phyloP scores from a whole-genome alignment of 192 early-diverging fungal species.

The Funneliformis mosseae region DNA sequence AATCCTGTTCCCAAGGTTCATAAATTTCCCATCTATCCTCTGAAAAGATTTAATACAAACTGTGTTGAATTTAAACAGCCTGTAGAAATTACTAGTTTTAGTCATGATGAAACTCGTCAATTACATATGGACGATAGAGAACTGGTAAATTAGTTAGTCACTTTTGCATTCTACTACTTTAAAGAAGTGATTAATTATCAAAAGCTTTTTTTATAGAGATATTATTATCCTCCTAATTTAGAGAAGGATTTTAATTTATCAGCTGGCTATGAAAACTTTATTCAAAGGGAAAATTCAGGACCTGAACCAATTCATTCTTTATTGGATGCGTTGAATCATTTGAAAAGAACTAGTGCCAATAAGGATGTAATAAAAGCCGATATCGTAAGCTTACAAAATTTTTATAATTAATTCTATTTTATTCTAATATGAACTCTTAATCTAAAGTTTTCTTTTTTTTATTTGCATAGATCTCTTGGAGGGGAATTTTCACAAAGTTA shows the following conservation, averaged over 20 bases:
- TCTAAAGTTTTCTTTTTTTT: constrained; percentile 20
- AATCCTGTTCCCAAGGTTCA: not conserved
- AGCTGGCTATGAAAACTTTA: constrained; percentile 69
- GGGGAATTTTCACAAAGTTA: constrained; percentile 91
- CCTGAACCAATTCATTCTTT: constrained; percentile 85
- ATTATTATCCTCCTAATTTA: constrained; percentile 55
- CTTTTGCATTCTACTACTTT: constrained; percentile 44
- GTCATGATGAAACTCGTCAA: constrained; percentile 58
- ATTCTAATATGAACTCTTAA: constrained; percentile 36
- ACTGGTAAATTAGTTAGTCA: constrained; percentile 40
- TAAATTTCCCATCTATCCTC: constrained; percentile 41
- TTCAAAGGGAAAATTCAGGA: constrained; percentile 56
- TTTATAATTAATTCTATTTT: not conserved
- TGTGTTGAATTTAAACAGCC: constrained; percentile 62
- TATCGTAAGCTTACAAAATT: constrained; percentile 33
- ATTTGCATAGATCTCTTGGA: constrained; percentile 76
- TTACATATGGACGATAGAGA: constrained; percentile 65
- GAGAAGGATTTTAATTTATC: constrained; percentile 52
- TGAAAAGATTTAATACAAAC: constrained; percentile 42
- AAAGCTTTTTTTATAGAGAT: constrained; percentile 46
- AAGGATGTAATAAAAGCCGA: constrained; percentile 30
- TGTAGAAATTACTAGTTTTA: constrained; percentile 65
- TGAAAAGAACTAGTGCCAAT: not conserved
- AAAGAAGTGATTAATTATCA: constrained; percentile 34
- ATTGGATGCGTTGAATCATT: constrained; percentile 60